Conservation (phyloP, 345 rosid genomes). For the Salix koriyanagi region DNA sequence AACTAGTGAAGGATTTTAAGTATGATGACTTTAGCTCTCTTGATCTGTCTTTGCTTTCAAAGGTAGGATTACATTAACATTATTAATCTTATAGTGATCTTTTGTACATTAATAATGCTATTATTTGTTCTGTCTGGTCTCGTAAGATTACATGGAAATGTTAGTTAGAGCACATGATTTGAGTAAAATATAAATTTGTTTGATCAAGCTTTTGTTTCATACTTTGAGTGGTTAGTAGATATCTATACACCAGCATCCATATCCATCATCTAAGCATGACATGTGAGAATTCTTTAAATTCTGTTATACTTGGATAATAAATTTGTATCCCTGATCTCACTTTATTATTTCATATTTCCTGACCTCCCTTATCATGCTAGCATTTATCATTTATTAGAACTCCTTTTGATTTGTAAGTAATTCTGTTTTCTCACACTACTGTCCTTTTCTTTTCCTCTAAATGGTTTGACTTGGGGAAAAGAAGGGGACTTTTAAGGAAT, state of each 20-base stretch:
- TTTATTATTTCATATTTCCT: neutral
- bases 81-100: neutral
- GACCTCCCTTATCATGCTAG: neutral
- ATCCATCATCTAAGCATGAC: neutral
- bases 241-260: neutral
- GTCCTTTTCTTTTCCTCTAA: neutral
- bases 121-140: neutral
- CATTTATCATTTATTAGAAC: neutral
- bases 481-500: neutral
- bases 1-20: conserved; percentile 82
- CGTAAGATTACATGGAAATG: neutral
- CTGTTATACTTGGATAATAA: neutral
- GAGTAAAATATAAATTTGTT: neutral
- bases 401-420: neutral
- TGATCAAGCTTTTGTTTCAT: neutral
- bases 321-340: neutral
- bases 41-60: conserved; percentile 78
- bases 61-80: conserved; percentile 45
- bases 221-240: neutral
- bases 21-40: conserved; percentile 88
- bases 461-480: neutral
- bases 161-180: neutral
- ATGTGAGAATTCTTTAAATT: no score
- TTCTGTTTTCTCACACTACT: neutral
- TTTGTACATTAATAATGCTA: neutral